phyloP scores from a whole-genome alignment of 139 green algal species.

The Mychonastes homosphaera region DNA sequence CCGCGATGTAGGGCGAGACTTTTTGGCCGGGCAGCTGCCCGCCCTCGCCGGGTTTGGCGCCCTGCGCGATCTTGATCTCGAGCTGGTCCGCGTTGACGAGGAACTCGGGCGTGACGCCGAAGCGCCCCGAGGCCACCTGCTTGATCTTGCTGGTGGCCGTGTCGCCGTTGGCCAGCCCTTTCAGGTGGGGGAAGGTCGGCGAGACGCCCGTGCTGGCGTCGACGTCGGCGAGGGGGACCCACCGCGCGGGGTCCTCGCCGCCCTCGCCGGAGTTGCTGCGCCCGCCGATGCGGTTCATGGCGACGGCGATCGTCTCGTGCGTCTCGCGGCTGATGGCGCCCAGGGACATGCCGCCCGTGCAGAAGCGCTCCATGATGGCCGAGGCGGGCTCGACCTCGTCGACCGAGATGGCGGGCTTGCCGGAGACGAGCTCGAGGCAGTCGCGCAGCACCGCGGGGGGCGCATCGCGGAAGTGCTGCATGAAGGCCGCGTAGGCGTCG shows the following conservation, averaged over 20 bases:
- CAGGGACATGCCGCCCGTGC: constrained; percentile 97
- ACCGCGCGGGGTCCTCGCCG: constrained; percentile 87
- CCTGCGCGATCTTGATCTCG: constrained; percentile 97
- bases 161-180: constrained; percentile 84
- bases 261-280: constrained; percentile 89
- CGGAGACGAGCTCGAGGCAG: constrained; percentile 70
- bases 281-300: constrained; percentile 97
- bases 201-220: constrained; percentile 60
- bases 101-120: constrained; percentile 97
- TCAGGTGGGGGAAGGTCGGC: constrained; percentile 76
- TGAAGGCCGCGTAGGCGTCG: constrained; percentile 75
- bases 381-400: constrained; percentile 61
- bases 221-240: constrained; percentile 59
- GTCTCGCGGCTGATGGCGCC: constrained; percentile 82
- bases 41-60: constrained; percentile 86
- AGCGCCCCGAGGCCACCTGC: constrained; percentile 87
- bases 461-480: constrained; percentile 63
- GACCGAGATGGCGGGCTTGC: constrained; percentile 15
- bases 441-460: constrained; percentile 78
- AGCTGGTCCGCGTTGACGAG: constrained; percentile 95
- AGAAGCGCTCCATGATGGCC: constrained; percentile 92
- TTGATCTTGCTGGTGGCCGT: constrained; percentile 93
- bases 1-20: constrained; percentile 93
- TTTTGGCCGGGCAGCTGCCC: constrained; percentile 95
- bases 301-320: constrained; percentile 97